Evolutionary conservation across 2,329 filamentous ascomycete genomes (phyloP), one percentile per base, ranked within the genome.

Genomic region (Aspergillus jensenii): DNA sequence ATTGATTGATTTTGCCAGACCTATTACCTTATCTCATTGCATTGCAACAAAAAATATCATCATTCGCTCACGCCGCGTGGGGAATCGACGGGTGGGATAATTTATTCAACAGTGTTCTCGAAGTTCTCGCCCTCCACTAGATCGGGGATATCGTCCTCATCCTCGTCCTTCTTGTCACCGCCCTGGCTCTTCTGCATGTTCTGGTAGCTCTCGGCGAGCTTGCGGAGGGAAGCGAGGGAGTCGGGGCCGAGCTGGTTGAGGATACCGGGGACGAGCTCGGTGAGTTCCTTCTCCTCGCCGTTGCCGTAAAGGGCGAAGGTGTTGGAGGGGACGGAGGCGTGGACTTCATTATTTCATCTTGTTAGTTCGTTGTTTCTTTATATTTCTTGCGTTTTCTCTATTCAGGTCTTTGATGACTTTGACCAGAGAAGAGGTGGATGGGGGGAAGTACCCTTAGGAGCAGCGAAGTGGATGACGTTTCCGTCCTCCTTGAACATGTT

Each of bases 401-500:
- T 43, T 56, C 44, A 15, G 9, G 11, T 15, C 9, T 31, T 40
- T 14, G 41, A 7, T 47, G 46, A 14, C 12, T 21, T 37, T 40
- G 43, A 23, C n/a, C 7, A 4, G 11, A 31, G 33, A 48, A 31
- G 27, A 31, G 8, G n/a, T 44, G 8, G 52, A n/a, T n/a, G 15
- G 41, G n/a, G 23, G 43, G 35, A 83, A 86, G 75, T 82, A 98
- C 95, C 95, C 86, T 97, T 97, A 71, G 95, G 95, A 74, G 91
- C 91, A 72, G 91, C 90, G 79, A 99, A 99, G 87, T 99, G 95
- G 76, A 99, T 98, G 79, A 99, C 95, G 80, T 99, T 99, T 80
- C 95, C 95, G 78, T 99, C 95, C 77, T 90, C 90, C 90, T 99
- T 99, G 89, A 99, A 99, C 95, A 99, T 99, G 89, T 99, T 99